Percentiles rank a stretch among this genome's conserved stretches.
Conservation (phyloP, 78 protist genomes). For the Trichosphaerium sp. region DNA sequence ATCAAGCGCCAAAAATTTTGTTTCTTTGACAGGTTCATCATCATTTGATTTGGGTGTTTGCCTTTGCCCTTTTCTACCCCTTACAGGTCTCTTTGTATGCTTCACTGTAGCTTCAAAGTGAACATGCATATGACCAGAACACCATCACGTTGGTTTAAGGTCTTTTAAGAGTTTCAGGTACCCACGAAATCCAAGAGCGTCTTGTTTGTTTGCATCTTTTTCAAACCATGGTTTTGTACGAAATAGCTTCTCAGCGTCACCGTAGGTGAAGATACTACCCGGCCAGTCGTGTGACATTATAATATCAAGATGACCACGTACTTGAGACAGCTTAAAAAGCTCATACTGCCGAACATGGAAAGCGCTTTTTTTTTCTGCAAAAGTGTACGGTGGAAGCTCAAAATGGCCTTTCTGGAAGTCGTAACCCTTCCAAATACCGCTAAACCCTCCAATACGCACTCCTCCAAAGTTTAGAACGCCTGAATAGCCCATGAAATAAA, state of each 20-base stretch:
- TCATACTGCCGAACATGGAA: slow-evolving; percentile 83
- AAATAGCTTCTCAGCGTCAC: too few relatives aligned
- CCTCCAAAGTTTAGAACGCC: slow-evolving; percentile 73
- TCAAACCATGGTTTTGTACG: too few relatives aligned
- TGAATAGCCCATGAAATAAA: slow-evolving; percentile 89
- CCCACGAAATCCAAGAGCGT: slow-evolving; percentile 72
- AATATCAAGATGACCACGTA: too few relatives aligned
- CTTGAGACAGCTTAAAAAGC: slow-evolving; percentile 22
- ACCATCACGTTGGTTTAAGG: slow-evolving; percentile 78
- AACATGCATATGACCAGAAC: slow-evolving; percentile 91
- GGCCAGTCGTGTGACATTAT: slow-evolving; percentile 98
- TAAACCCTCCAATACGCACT: slow-evolving; percentile 83
- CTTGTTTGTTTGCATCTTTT: neutral
- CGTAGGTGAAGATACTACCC: too few relatives aligned
- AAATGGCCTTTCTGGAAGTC: slow-evolving; percentile 51
- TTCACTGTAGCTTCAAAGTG: slow-evolving; percentile 77
- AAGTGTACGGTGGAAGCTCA: slow-evolving; percentile 44
- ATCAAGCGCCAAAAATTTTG: slow-evolving; percentile 90
- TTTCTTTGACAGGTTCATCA: too few relatives aligned
- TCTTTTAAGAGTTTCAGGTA: slow-evolving; percentile 10
- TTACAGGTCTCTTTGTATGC: neutral
- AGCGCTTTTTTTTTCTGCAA: slow-evolving; percentile 26
- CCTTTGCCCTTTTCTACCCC: too few relatives aligned
- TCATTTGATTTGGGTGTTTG: too few relatives aligned
- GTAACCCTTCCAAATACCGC: slow-evolving; percentile 86